Evolutionary conservation across 345 rosid genomes (phyloP).

Genomic region (Sonneratia alba): DNA sequence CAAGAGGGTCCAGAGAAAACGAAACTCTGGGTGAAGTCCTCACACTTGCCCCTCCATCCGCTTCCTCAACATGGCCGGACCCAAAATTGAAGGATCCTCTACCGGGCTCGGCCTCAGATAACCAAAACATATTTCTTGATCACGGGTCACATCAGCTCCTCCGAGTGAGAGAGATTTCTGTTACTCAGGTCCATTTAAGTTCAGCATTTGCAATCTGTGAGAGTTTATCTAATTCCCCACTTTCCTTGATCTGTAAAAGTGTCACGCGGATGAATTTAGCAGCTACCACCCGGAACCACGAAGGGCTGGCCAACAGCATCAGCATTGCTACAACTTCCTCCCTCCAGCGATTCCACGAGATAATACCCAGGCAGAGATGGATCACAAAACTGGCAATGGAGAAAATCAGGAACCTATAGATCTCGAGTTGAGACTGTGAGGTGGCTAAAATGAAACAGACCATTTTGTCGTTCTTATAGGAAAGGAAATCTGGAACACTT

Average conservation of each 20-base stretch:
- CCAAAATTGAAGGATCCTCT: slow-evolving; percentile 18
- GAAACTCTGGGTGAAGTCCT: slow-evolving; percentile 26
- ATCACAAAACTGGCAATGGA: slow-evolving; percentile 8
- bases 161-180: slow-evolving; percentile 23
- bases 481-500: neutral
- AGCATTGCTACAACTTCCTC: slow-evolving; percentile 29
- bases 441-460: neutral
- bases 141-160: slow-evolving; percentile 21
- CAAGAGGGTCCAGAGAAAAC: slow-evolving; percentile 16
- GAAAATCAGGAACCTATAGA: slow-evolving; percentile 35
- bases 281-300: slow-evolving; percentile 4
- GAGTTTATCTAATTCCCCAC: neutral
- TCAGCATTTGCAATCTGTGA: neutral
- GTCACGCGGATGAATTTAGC: slow-evolving; percentile 14
- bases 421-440: slow-evolving; percentile 39
- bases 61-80: slow-evolving; percentile 16
- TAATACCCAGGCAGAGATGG: slow-evolving; percentile 13
- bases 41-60: slow-evolving; percentile 35
- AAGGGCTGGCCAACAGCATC: slow-evolving; percentile 6
- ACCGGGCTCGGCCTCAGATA: slow-evolving; percentile 13
- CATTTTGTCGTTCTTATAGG: no score
- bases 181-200: neutral
- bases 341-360: slow-evolving; percentile 23
- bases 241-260: no score
- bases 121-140: slow-evolving; percentile 12